Conservation (phyloP, 2,329 filamentous ascomycete species). For the Neocucurbitaria cava region DNA sequence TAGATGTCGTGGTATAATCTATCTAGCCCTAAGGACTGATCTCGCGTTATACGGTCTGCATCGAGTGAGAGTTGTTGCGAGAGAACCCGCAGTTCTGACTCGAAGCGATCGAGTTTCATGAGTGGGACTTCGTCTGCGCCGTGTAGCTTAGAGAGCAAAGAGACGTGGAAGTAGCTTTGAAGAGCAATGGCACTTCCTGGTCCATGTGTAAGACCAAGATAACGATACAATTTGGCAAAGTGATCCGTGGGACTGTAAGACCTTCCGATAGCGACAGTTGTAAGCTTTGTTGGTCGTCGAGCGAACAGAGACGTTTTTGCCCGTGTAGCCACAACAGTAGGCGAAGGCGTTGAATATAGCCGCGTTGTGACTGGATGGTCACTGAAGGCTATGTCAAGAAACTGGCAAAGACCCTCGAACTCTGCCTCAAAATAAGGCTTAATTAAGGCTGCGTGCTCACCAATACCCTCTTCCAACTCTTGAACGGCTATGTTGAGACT, state of each 20-base stretch:
- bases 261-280: slow-evolving; percentile 9
- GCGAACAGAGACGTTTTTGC: slow-evolving; percentile 44
- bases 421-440: slow-evolving; percentile 47
- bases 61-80: slow-evolving; percentile 46
- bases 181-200: slow-evolving; percentile 32
- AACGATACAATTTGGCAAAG: slow-evolving; percentile 32
- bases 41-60: slow-evolving; percentile 40
- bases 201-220: slow-evolving; percentile 33
- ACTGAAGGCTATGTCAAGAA: slow-evolving; percentile 36
- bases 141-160: slow-evolving; percentile 37
- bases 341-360: slow-evolving; percentile 12
- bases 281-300: slow-evolving; percentile 42
- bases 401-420: slow-evolving; percentile 49
- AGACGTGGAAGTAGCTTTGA: slow-evolving; percentile 36
- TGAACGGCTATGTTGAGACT: slow-evolving; percentile 36
- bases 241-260: slow-evolving; percentile 18
- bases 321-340: slow-evolving; percentile 23
- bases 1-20: slow-evolving; percentile 32
- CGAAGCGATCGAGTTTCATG: slow-evolving; percentile 50
- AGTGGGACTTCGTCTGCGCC: slow-evolving; percentile 48
- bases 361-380: slow-evolving; percentile 7
- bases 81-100: slow-evolving; percentile 49
- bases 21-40: slow-evolving; percentile 38
- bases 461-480: slow-evolving; percentile 39
- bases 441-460: slow-evolving; percentile 31